Percentiles rank a stretch among this genome's conserved stretches.
Conservation (phyloP, 2,329 filamentous ascomycete genomes). For the Botrytis byssoidea region DNA sequence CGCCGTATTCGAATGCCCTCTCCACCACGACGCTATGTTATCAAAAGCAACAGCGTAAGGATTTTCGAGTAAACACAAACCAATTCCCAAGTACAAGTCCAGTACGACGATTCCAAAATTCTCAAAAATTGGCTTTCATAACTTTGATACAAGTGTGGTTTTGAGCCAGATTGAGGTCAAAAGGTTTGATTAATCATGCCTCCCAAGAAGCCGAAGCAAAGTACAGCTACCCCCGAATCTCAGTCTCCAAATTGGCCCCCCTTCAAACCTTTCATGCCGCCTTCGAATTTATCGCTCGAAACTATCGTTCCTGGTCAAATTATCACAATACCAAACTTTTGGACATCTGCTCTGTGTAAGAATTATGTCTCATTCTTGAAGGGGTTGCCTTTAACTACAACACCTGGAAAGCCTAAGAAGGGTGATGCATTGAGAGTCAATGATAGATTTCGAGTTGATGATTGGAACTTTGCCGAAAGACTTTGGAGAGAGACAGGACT, state of each 20-base stretch:
- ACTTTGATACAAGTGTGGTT: not conserved
- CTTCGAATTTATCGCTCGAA: constrained; percentile 55
- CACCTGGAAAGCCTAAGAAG: constrained; percentile 63
- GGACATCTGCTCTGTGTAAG: constrained; percentile 61
- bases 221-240: constrained; percentile 20
- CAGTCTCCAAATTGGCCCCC: constrained; percentile 57
- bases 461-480: constrained; percentile 68
- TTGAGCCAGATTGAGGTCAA: not conserved
- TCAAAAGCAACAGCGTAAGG: not conserved
- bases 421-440: constrained; percentile 76
- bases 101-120: not conserved
- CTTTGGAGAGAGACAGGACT: constrained; percentile 79
- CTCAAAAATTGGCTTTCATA: not conserved
- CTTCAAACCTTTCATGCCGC: constrained; percentile 55
- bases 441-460: constrained; percentile 81
- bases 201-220: constrained; percentile 27
- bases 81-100: not conserved
- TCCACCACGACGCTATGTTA: too few species aligned
- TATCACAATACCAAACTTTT: constrained; percentile 60
- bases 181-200: constrained; percentile 19
- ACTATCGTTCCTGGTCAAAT: constrained; percentile 57
- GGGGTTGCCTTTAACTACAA: constrained; percentile 60
- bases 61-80: not conserved
- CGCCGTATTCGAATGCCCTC: constrained; percentile 9
- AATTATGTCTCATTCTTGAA: constrained; percentile 61